Evolutionary conservation across 768 basidiomycete species (phyloP).

Genomic region (Rickenella mellea): DNA sequence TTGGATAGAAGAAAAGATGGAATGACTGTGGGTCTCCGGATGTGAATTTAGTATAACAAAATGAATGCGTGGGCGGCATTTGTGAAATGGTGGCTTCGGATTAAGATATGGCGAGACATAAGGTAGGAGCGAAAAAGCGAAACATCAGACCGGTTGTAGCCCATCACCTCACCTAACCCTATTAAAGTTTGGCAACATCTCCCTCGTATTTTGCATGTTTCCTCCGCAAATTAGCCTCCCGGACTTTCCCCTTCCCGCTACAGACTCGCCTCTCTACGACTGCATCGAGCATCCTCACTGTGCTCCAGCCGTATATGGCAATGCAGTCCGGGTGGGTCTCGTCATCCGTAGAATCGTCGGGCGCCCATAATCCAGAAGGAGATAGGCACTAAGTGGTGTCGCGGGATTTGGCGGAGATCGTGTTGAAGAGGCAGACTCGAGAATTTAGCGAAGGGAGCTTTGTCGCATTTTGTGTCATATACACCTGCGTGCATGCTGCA

Average conservation of each 20-base stretch:
- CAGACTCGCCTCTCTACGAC: constrained; percentile 72
- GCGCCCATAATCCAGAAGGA: constrained; percentile 78
- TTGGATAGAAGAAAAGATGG: too few relatives aligned
- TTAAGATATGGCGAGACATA: too few relatives aligned
- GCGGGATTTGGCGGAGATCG: constrained; percentile 73
- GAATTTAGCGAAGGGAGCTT: too few relatives aligned
- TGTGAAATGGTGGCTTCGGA: too few relatives aligned
- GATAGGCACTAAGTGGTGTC: constrained; percentile 79
- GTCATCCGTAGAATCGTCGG: constrained; percentile 67
- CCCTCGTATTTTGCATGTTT: constrained; percentile 88
- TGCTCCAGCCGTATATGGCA: constrained; percentile 72
- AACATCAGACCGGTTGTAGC: too few relatives aligned
- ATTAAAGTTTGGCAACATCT: constrained; percentile 89
- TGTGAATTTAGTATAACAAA: too few relatives aligned
- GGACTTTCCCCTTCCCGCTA: constrained; percentile 78
- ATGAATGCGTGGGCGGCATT: too few relatives aligned
- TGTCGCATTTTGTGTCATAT: too few relatives aligned
- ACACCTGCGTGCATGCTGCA: too few relatives aligned
- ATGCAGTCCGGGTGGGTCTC: constrained; percentile 78
- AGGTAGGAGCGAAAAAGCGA: too few relatives aligned
- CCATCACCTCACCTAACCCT: constrained; percentile 54
- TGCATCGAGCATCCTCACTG: too few relatives aligned
- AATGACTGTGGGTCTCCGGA: too few relatives aligned
- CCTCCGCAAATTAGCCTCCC: constrained; percentile 71
- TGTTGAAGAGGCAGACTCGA: constrained; percentile 80